phyloP scores from a whole-genome alignment of 2,329 filamentous ascomycete species.

The Fusarium pseudonygamai region DNA sequence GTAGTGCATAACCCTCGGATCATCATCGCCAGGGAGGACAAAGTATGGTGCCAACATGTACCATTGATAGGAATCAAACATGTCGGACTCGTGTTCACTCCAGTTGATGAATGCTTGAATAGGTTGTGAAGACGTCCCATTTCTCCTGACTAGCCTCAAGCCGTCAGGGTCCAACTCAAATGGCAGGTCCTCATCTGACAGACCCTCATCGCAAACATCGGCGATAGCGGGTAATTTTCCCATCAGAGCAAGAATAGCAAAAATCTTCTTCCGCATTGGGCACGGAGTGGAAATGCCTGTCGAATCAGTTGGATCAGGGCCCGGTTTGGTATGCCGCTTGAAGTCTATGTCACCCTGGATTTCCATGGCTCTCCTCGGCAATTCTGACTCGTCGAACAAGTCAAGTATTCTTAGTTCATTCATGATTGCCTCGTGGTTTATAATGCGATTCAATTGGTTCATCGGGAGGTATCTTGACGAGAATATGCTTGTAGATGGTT shows the following conservation, averaged over 20 bases:
- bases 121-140: background rate
- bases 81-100: background rate
- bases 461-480: background rate
- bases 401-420: background rate
- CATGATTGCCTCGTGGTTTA: background rate
- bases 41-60: background rate
- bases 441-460: background rate
- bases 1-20: accelerated
- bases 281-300: too few relatives aligned
- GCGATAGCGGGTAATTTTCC: background rate
- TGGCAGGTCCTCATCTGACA: background rate
- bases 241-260: background rate
- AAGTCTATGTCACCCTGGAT: background rate
- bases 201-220: background rate
- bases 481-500: background rate
- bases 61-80: background rate
- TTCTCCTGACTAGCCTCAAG: background rate
- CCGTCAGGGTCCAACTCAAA: accelerated
- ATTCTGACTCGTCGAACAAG: background rate
- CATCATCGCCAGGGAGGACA: background rate
- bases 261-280: background rate
- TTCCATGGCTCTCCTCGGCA: background rate
- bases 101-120: background rate
- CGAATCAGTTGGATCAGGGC: too few relatives aligned
- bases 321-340: too few relatives aligned